These are phyloP conservation scores for Candida quercuum DNA, from an alignment of 805 yeast species.

Conservation along the genomic window DNA sequence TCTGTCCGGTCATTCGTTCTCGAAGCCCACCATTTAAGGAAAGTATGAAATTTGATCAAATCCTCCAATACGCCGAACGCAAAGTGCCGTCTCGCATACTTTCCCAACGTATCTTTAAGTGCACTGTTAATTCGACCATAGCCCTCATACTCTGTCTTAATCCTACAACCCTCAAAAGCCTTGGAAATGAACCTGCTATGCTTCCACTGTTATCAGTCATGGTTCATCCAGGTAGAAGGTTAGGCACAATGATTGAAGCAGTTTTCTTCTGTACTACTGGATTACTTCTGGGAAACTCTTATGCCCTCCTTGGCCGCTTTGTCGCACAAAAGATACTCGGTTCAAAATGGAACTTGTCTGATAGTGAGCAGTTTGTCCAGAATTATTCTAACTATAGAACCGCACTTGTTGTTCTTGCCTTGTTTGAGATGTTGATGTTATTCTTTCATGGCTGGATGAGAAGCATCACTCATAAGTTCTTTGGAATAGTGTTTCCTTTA, in stretches of 20 bases:
- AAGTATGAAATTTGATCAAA: no score
- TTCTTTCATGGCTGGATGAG: constrained; percentile 46
- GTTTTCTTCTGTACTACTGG: constrained; percentile 37
- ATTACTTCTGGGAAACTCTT: constrained; percentile 36
- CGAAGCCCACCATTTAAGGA: no score
- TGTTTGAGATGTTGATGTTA: constrained; percentile 40
- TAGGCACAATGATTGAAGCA: constrained; percentile 42
- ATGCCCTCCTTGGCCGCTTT: constrained; percentile 35
- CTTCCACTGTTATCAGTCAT: constrained; percentile 40
- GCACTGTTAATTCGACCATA: constrained; percentile 33
- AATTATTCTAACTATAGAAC: constrained; percentile 31
- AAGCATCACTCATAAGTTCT: constrained; percentile 39
- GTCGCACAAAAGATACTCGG: constrained; percentile 35
- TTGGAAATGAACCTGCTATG: constrained; percentile 40
- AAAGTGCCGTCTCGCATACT: constrained; percentile 23
- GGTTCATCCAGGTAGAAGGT: constrained; percentile 45
- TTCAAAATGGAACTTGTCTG: constrained; percentile 23
- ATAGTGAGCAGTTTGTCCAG: constrained; percentile 22
- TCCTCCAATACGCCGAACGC: not conserved
- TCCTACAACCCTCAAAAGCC: constrained; percentile 26
- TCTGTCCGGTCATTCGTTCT: no score
- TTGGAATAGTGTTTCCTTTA: constrained; percentile 41
- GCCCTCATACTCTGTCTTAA: constrained; percentile 37
- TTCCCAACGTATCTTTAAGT: constrained; percentile 32
- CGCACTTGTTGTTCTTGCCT: constrained; percentile 38